Evolutionary conservation across 768 basidiomycete species (phyloP).

Genomic region (Kwoniella heveanensis): DNA sequence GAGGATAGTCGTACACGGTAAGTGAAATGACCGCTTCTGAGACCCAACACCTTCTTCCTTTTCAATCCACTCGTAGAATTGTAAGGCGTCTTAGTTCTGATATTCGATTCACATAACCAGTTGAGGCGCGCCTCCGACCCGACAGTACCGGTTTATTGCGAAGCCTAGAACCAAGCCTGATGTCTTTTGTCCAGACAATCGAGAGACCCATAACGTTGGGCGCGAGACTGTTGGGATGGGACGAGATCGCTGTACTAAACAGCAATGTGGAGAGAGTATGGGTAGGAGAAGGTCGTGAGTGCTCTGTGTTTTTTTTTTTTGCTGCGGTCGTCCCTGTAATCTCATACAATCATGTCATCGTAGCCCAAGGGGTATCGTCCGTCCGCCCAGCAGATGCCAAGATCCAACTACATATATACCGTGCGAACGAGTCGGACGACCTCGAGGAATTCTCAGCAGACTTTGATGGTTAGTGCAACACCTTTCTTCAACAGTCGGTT

Average conservation of each 20-base stretch:
- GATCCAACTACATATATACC: slow-evolving; percentile 85
- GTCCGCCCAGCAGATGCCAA: slow-evolving; percentile 12
- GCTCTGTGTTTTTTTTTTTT: background rate
- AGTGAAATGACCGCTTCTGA: too few species aligned
- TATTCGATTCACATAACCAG: background rate
- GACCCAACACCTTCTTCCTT: background rate
- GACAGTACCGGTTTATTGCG: background rate
- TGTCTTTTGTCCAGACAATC: background rate
- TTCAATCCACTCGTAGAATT: too few species aligned
- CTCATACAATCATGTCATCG: too few species aligned
- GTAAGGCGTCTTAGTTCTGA: too few species aligned
- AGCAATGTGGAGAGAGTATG: slow-evolving; percentile 75
- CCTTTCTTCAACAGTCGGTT: background rate
- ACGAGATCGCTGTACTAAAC: slow-evolving; percentile 69
- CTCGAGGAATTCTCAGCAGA: slow-evolving; percentile 65
- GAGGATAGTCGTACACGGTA: slow-evolving; percentile 14
- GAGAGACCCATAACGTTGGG: slow-evolving; percentile 54
- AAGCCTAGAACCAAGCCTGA: background rate
- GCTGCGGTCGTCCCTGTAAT: background rate
- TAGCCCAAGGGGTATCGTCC: background rate
- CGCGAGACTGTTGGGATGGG: slow-evolving; percentile 76
- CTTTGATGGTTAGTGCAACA: slow-evolving; percentile 34
- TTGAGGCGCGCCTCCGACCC: slow-evolving; percentile 11
- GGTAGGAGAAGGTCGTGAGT: slow-evolving; percentile 64
- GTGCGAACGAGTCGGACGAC: slow-evolving; percentile 66